Evolutionary conservation across 2,329 filamentous ascomycete genomes (phyloP), one percentile per base, ranked within the genome.

Genomic region (Fusarium staphyleae): DNA sequence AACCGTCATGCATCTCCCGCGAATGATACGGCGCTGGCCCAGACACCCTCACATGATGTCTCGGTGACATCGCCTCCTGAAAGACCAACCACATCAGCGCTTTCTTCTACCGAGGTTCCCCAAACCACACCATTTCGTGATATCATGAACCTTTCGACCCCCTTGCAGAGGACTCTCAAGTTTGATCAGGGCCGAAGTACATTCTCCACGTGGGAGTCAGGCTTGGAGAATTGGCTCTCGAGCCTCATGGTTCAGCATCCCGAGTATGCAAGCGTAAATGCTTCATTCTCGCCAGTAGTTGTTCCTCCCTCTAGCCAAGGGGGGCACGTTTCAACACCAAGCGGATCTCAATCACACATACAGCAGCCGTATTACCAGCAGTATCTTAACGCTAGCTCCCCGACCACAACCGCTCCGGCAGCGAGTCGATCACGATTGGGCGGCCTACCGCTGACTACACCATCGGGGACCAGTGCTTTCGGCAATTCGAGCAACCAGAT

Each of bases 161-260:
- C 86, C 0, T 72, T 80, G 12, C 87, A 95, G 61, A 86, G 92
- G 15, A 89, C 95, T 54, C 78, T 81, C 35, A 87, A 86, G 12
- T 96, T 90, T 70, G 84, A 90, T 52, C 83, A 88, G 52, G 88
- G 89, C 0, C 84, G 91, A 36, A 76, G 83, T 13, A 83, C 89
- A 37, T 91, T 92, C 70, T 87, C 88, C 1, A 72, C 75, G 11
- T 85, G 88, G 69, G 86, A 96, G 53, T 89, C 89, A 5, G 91
- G 93, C 1, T 76, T 98, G n/a, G 78, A 75, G 3, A 72, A 77
- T 28, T 87, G 85, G 85, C 72, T 87, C 16, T 48, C 64, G 1
- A 65, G 72, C n/a, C 69, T 84, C 58, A 74, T 77, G 48, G 64
- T 67, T 5, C 72, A 78, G 56, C 71, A 80, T 47, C 75, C 80